phyloP scores from a whole-genome alignment of 768 basidiomycete species.

The Strobilomyces dryophilus region DNA sequence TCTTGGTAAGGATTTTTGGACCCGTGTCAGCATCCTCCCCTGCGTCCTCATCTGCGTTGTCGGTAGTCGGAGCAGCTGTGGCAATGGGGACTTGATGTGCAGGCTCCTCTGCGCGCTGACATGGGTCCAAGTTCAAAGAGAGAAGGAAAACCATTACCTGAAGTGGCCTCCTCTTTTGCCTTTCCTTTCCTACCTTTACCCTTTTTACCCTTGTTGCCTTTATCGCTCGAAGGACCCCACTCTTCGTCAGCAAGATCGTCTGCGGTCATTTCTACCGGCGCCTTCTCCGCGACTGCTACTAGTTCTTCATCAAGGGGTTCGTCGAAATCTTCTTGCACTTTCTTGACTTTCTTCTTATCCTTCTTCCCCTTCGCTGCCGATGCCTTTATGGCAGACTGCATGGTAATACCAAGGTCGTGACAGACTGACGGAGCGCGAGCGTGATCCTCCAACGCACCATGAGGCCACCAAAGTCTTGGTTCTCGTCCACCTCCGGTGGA shows the following conservation, averaged over 20 bases:
- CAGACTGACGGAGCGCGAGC: neutral
- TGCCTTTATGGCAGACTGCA: slow-evolving; percentile 62
- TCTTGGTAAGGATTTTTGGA: slow-evolving; percentile 77
- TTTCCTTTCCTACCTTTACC: slow-evolving; percentile 21
- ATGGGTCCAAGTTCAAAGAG: neutral
- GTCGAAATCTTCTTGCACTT: slow-evolving; percentile 31
- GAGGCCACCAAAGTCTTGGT: slow-evolving; percentile 68
- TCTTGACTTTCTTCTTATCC: slow-evolving; percentile 49
- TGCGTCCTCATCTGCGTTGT: slow-evolving; percentile 38
- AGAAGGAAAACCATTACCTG: slow-evolving; percentile 7
- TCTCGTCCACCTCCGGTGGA: slow-evolving; percentile 47
- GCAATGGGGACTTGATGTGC: slow-evolving; percentile 25
- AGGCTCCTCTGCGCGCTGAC: slow-evolving; percentile 13
- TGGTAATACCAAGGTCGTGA: neutral
- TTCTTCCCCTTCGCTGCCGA: slow-evolving; percentile 48
- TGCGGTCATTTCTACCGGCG: slow-evolving; percentile 52
- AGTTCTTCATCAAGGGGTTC: slow-evolving; percentile 26
- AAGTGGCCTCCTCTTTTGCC: slow-evolving; percentile 6
- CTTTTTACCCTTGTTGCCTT: slow-evolving; percentile 21
- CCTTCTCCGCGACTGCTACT: slow-evolving; percentile 30
- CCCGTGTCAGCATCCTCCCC: slow-evolving; percentile 53
- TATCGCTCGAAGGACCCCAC: slow-evolving; percentile 46
- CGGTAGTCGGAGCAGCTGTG: slow-evolving; percentile 26
- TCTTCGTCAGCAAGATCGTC: slow-evolving; percentile 75
- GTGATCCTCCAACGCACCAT: slow-evolving; percentile 50